Evolutionary conservation across 1,284 basidiomycete genomes (phyloP), one percentile per base, ranked within the genome.

Genomic region (Puccinia triticina): DNA sequence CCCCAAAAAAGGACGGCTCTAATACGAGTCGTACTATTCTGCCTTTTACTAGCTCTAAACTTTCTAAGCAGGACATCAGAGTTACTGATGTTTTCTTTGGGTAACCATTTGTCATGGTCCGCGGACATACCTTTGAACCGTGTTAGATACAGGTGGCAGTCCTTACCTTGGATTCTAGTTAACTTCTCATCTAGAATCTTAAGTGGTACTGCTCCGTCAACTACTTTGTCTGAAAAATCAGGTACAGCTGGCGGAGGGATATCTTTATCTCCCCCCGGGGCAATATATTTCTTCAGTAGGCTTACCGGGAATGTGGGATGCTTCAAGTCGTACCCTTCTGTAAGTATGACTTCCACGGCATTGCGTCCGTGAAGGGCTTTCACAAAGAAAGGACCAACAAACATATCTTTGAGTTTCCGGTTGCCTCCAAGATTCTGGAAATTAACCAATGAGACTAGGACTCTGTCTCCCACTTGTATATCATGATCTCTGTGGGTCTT

Each of bases 321-420:
- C n/a, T n/a, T n/a, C n/a, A n/a, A n/a, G n/a, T n/a, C n/a, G n/a
- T n/a, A n/a, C n/a, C n/a, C 50, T 75, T 59, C 43, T 16, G 48
- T 75, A 18, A 75, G 26, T 10, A 53, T 43, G 10, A 75, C 73
- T 75, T 75, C 73, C 12, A 59, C n/a, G 4, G 73, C 46, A 75
- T 73, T 73, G 3, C 10, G 12, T 2, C 71, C 71, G 53, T 73
- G 71, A 21, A 73, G 16, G 21, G 21, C 3, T 53, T 34, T 40
- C 7, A 72, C n/a, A 3, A 43, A 2, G 46, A 72, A 72, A 23
- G 69, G 40, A 4, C 69, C 69, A 10, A 72, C 40, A n/a, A n/a
- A n/a, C n/a, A n/a, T n/a, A n/a, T n/a, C n/a, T n/a, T n/a, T n/a
- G n/a, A n/a, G n/a, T n/a, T 72, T 46, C 23, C 48, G 43, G 26